Evolutionary conservation across 768 basidiomycete species (phyloP).

Genomic region (Collybia sp.): DNA sequence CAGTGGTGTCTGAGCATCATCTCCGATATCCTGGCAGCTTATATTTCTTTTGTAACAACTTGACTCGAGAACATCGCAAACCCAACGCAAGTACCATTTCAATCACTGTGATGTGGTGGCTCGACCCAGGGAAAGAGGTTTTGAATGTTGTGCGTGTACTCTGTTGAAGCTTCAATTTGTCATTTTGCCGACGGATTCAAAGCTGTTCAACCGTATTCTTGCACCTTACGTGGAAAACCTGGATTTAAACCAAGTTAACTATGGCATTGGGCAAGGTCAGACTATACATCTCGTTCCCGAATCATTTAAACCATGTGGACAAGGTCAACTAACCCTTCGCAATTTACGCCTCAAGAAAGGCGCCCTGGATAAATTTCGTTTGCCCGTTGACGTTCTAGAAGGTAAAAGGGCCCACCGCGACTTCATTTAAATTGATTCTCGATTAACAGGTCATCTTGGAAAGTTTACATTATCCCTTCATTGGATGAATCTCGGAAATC

Average conservation of each 20-base stretch:
- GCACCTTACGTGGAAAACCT: constrained; percentile 96
- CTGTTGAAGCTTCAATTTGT: not conserved
- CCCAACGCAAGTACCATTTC: constrained; percentile 2
- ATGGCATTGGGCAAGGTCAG: constrained; percentile 84
- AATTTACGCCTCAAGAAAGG: constrained; percentile 89
- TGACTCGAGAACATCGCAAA: not conserved
- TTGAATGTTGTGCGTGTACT: constrained; percentile 61
- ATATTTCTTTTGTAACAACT: not conserved
- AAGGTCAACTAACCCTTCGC: constrained; percentile 74
- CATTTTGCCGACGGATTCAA: not conserved
- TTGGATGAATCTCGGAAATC: constrained; percentile 86
- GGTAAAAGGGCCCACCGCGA: constrained; percentile 37
- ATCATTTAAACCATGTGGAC: constrained; percentile 1
- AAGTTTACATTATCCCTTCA: constrained; percentile 82
- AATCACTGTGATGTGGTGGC: constrained; percentile 65
- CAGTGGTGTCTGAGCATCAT: no score
- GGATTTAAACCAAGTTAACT: constrained; percentile 91
- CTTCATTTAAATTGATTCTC: not conserved
- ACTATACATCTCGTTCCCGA: not conserved
- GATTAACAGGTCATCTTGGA: constrained; percentile 67
- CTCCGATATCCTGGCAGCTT: no score
- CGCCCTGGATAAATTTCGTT: constrained; percentile 89
- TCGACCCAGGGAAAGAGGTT: constrained; percentile 82
- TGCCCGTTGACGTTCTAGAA: constrained; percentile 94
- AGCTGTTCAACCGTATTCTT: constrained; percentile 86